Evolutionary conservation across 2,329 filamentous ascomycete species (phyloP), one percentile per base, ranked within the genome.

Genomic region (Blumeria hordei): DNA sequence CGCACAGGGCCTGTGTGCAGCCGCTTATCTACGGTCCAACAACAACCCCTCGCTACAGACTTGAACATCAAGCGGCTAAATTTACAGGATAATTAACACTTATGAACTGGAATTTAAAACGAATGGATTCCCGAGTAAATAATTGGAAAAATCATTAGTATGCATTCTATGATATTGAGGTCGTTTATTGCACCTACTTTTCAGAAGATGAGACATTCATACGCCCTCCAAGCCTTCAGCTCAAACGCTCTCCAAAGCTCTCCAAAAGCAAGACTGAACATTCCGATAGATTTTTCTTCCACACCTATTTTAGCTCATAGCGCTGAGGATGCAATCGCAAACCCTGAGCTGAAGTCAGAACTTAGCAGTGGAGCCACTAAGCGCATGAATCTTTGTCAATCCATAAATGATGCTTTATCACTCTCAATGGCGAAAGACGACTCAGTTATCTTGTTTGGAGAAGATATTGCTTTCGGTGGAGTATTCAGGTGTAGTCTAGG

Each of bases 401-500:
- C 92, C 53, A 80, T 98, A 71, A 96, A 96, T 66, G 81, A 90
- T 60, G 88, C 90, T 10, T 74, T 98, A 21, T 78, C 84, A 21
- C 85, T 83, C 57, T 86, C 90, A 28, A 74, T 98, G 33, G 78
- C 83, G 14, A 78, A 82, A 37, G 88, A 95, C 62, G 86, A 94
- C 59, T 80, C 82, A 16, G 87, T 94, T 21, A 71, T 96, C 56
- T 75, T 98, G 9, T 98, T 98, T 63, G 92, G 92, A 44, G 92
- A 98, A 68, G 92, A 98, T 65, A 88, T 98, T 7, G 86, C 92
- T 12, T 98, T 98, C 62, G 92, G 92, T 44, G 92, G 92, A 55
- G 92, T 98, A 14, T 98, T 98, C 65, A 78, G 92, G 56, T 95
- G 88, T 69, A 90, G 86, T 35, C 90, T 92, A 80, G 86, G 88